Conservation (phyloP, 176 grass and related monocot genomes). For the Carex kokanica region DNA sequence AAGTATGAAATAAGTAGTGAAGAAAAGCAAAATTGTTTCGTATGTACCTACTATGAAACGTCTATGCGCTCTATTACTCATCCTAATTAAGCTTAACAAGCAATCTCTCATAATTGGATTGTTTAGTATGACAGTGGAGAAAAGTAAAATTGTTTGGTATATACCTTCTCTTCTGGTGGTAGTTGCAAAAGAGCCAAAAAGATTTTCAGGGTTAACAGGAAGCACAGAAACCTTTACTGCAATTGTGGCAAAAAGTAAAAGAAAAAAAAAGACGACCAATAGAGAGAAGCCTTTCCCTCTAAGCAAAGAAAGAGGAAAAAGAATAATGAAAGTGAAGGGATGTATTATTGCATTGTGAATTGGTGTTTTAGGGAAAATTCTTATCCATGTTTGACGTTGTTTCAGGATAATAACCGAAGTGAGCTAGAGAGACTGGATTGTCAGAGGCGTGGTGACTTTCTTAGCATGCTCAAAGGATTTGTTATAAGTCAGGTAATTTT, state of each 20-base stretch:
- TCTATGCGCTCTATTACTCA: background rate
- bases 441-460: constrained; percentile 76
- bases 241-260: background rate
- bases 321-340: background rate
- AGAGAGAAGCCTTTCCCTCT: background rate
- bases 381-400: constrained; percentile 13
- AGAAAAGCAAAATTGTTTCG: too few species aligned
- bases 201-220: too few species aligned
- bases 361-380: background rate
- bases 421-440: constrained; percentile 73
- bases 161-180: background rate
- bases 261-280: background rate
- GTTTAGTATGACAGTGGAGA: background rate
- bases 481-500: constrained; percentile 80
- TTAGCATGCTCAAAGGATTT: constrained; percentile 86
- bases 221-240: background rate
- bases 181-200: background rate
- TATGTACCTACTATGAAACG: too few species aligned
- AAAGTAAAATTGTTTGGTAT: background rate
- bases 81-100: background rate
- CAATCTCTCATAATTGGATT: background rate
- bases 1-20: background rate
- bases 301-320: background rate
- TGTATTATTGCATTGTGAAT: background rate
- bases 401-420: constrained; percentile 80